phyloP scores from a whole-genome alignment of 1,284 basidiomycete species.

The Papiliotrema flavescens region DNA sequence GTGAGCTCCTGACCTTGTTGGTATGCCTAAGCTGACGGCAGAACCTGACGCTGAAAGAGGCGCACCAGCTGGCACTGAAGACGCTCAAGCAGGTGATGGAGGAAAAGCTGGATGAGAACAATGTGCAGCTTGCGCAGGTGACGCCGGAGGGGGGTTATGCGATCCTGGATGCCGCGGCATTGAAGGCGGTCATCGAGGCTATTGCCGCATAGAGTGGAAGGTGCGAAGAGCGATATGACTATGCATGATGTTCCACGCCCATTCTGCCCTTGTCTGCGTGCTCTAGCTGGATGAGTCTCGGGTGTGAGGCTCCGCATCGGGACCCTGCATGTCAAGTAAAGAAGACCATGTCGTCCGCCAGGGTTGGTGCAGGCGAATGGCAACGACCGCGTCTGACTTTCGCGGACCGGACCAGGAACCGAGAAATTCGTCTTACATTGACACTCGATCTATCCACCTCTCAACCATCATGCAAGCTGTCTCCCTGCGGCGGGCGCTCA shows the following conservation, averaged over 20 bases:
- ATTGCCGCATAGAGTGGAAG: slow-evolving; percentile 29
- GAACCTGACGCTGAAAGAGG: slow-evolving; percentile 91
- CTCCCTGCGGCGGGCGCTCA: no score
- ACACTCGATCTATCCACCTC: no score
- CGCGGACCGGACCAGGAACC: no score
- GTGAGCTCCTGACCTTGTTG: slow-evolving; percentile 49
- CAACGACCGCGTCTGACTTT: no score
- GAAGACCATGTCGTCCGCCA: no score
- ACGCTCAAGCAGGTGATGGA: slow-evolving; percentile 99
- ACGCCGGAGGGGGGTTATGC: slow-evolving; percentile 72
- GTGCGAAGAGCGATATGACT: slow-evolving; percentile 2
- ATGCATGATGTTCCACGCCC: slow-evolving; percentile 16
- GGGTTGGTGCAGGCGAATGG: no score
- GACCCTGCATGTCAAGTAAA: no score
- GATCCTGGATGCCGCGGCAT: slow-evolving; percentile 69
- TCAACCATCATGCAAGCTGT: no score
- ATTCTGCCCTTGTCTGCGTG: no score
- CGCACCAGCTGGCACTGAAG: slow-evolving; percentile 77
- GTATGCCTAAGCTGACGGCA: slow-evolving; percentile 39
- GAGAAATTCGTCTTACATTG: no score
- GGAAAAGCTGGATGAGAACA: slow-evolving; percentile 96
- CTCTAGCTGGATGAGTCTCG: no score
- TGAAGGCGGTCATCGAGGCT: slow-evolving; percentile 73
- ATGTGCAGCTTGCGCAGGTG: slow-evolving; percentile 95
- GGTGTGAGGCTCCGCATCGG: no score